Conservation (phyloP, 805 yeast genomes). For the Zygosaccharomyces kombuchaensis region DNA sequence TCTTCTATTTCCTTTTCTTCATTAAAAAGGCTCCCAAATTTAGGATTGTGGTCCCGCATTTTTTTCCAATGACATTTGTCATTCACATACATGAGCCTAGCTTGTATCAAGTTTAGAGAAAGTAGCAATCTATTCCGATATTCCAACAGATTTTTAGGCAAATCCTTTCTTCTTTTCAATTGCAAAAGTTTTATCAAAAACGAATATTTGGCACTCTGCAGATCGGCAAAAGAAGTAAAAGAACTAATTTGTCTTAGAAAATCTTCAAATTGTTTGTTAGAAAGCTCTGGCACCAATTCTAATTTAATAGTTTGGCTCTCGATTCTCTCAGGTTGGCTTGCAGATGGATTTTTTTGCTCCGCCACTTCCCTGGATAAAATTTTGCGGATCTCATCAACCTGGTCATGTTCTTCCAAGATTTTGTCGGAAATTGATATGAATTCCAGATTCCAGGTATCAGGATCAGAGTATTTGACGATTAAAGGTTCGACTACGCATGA, state of each 20-base stretch:
- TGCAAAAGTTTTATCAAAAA: slow-evolving; percentile 20
- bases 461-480: slow-evolving; percentile 51
- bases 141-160: slow-evolving; percentile 6
- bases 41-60: neutral
- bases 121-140: slow-evolving; percentile 21
- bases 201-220: slow-evolving; percentile 19
- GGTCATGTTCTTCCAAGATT: slow-evolving; percentile 65
- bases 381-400: slow-evolving; percentile 66
- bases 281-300: slow-evolving; percentile 12
- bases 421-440: slow-evolving; percentile 57
- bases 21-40: slow-evolving; percentile 6
- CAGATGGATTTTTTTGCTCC: slow-evolving; percentile 7
- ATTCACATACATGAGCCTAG: slow-evolving; percentile 18
- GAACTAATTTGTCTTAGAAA: slow-evolving; percentile 25
- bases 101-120: slow-evolving; percentile 26
- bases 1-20: slow-evolving; percentile 12
- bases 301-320: slow-evolving; percentile 3
- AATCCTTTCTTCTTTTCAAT: slow-evolving; percentile 3
- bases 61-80: neutral
- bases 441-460: slow-evolving; percentile 71
- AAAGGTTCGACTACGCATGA: slow-evolving; percentile 54
- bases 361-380: slow-evolving; percentile 64
- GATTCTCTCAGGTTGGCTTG: slow-evolving; percentile 9
- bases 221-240: slow-evolving; percentile 13
- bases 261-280: slow-evolving; percentile 28